phyloP scores from a whole-genome alignment of 257 asterid species.

The Thymus mandschuricus region DNA sequence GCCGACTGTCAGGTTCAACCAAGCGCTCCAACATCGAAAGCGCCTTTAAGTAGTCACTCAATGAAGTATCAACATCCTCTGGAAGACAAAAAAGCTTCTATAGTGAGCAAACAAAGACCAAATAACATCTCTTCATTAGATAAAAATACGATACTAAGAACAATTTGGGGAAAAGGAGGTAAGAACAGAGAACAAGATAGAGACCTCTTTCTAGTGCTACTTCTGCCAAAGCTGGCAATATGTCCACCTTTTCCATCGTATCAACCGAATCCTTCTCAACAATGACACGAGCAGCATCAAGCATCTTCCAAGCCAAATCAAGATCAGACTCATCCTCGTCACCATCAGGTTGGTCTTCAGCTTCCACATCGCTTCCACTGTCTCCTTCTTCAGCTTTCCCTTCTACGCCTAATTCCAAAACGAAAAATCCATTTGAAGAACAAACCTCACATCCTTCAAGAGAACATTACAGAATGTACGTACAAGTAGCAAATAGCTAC shows the following conservation, averaged over 20 bases:
- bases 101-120: constrained; percentile 26
- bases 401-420: constrained; percentile 36
- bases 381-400: constrained; percentile 47
- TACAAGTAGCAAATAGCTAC: constrained; percentile 2
- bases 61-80: constrained; percentile 99
- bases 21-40: constrained; percentile 77
- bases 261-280: constrained; percentile 77
- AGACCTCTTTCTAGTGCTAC: constrained; percentile 97
- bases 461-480: constrained; percentile 4
- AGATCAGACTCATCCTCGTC: constrained; percentile 98
- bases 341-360: constrained; percentile 74
- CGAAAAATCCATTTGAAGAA: not conserved
- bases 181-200: constrained; percentile 31
- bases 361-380: constrained; percentile 63
- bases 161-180: not conserved
- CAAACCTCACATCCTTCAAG: not conserved
- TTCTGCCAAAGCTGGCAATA: constrained; percentile 91
- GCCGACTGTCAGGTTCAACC: constrained; percentile 92
- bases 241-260: constrained; percentile 90
- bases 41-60: constrained; percentile 88
- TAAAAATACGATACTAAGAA: not conserved
- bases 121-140: not conserved
- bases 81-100: constrained; percentile 32
- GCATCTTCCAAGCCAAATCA: constrained; percentile 99
- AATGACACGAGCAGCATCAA: constrained; percentile 94